Evolutionary conservation across 2,329 filamentous ascomycete genomes (phyloP).

Genomic region (Monilinia laxa): DNA sequence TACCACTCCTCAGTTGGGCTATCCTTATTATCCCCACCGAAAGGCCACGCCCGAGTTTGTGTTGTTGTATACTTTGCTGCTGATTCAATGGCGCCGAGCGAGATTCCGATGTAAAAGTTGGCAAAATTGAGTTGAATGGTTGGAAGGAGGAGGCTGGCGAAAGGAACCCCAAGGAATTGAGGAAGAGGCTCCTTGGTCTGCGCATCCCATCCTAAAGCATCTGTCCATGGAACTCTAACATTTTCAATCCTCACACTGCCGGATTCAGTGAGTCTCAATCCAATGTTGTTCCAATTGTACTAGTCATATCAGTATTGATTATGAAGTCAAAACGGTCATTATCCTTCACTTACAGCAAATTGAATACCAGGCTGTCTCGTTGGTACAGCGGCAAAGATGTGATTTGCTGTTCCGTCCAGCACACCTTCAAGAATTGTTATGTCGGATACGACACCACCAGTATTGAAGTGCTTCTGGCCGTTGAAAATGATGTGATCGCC

Average conservation of each 20-base stretch:
- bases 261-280: constrained; percentile 62
- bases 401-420: constrained; percentile 55
- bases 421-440: constrained; percentile 65
- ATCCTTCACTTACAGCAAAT: constrained; percentile 43
- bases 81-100: constrained; percentile 55
- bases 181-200: constrained; percentile 51
- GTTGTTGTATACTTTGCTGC: constrained; percentile 57
- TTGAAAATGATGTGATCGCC: constrained; percentile 58
- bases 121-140: constrained; percentile 65
- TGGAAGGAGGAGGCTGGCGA: constrained; percentile 57
- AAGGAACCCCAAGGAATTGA: constrained; percentile 52
- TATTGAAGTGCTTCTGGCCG: constrained; percentile 66
- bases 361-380: constrained; percentile 58
- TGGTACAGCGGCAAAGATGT: constrained; percentile 61
- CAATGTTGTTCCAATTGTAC: constrained; percentile 65
- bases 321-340: not conserved
- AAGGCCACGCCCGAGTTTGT: constrained; percentile 62
- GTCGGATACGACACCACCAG: constrained; percentile 64
- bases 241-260: constrained; percentile 61
- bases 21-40: constrained; percentile 59
- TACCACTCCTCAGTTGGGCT: constrained; percentile 63
- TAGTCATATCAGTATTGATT: constrained; percentile 16
- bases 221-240: constrained; percentile 56
- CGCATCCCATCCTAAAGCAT: constrained; percentile 61
- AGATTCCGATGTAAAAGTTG: constrained; percentile 66